Evolutionary conservation across 306 rosid species (phyloP).

Genomic region (Prunus campanulata): DNA sequence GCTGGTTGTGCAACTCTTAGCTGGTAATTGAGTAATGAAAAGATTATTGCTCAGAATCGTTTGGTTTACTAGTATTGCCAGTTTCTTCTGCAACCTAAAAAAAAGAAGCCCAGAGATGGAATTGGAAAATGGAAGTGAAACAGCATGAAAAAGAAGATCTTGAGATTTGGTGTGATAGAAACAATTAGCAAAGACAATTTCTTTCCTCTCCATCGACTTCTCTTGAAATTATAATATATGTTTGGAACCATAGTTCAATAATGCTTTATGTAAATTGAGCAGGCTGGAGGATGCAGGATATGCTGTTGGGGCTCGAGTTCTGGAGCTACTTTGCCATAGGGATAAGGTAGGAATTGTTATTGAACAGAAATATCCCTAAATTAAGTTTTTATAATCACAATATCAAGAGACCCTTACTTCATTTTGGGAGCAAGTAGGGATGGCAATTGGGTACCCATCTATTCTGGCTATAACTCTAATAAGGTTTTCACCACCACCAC

Average conservation of each 20-base stretch:
- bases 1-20: neutral
- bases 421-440: neutral
- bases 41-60: neutral
- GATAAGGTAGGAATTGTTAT: constrained; percentile 62
- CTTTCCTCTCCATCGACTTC: neutral
- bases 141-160: neutral
- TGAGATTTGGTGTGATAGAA: neutral
- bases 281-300: constrained; percentile 98
- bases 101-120: neutral
- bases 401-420: neutral
- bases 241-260: constrained; percentile 1
- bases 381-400: neutral
- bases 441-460: too few relatives aligned
- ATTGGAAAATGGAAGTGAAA: neutral
- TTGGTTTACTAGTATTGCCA: neutral
- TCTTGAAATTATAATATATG: neutral
- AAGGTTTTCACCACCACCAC: too few relatives aligned
- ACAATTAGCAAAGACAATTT: neutral
- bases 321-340: constrained; percentile 95
- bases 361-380: neutral
- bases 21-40: neutral
- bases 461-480: too few relatives aligned
- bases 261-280: constrained; percentile 26
- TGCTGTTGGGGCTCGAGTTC: constrained; percentile 94
- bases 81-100: neutral